A percentile compares a stretch with the other conserved stretches of the same genome.
Evolutionary conservation across 345 rosid species (phyloP).

Genomic region (Acer negundo): DNA sequence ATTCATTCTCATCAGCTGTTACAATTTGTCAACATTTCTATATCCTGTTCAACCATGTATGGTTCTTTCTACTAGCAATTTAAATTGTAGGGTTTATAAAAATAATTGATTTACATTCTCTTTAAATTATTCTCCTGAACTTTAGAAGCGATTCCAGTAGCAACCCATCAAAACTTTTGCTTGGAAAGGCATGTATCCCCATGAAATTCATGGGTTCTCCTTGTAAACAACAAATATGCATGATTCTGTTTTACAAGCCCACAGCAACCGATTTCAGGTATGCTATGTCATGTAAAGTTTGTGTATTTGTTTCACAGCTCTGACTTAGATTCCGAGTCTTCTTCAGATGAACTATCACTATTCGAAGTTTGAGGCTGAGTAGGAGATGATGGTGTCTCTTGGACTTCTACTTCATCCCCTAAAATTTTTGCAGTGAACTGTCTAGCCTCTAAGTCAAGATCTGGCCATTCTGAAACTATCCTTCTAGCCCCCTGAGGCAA

Average conservation of each 20-base stretch:
- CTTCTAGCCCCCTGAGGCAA: slow-evolving; percentile 79
- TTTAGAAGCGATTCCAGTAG: no score
- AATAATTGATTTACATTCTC: no score
- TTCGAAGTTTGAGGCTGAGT: slow-evolving; percentile 26
- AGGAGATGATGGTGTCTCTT: slow-evolving; percentile 39
- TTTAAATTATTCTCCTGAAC: no score
- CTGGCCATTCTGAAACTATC: slow-evolving; percentile 83
- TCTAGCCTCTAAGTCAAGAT: slow-evolving; percentile 77
- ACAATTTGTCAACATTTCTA: no score
- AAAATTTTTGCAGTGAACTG: slow-evolving; percentile 69
- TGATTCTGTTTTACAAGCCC: background rate
- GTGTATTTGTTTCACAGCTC: slow-evolving; percentile 49
- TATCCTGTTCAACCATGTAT: no score
- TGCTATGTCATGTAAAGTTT: background rate
- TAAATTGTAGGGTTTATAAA: no score
- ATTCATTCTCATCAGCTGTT: no score
- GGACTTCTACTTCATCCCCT: slow-evolving; percentile 68
- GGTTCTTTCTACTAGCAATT: no score
- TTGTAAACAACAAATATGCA: no score
- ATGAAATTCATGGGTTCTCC: no score
- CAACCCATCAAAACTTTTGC: no score
- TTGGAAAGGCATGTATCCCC: no score
- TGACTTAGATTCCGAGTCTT: slow-evolving; percentile 68
- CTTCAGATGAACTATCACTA: slow-evolving; percentile 19
- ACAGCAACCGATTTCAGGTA: background rate